Evolutionary conservation across 805 yeast genomes (phyloP), one percentile per base, ranked within the genome.

Genomic region (Saturnispora silvae): DNA sequence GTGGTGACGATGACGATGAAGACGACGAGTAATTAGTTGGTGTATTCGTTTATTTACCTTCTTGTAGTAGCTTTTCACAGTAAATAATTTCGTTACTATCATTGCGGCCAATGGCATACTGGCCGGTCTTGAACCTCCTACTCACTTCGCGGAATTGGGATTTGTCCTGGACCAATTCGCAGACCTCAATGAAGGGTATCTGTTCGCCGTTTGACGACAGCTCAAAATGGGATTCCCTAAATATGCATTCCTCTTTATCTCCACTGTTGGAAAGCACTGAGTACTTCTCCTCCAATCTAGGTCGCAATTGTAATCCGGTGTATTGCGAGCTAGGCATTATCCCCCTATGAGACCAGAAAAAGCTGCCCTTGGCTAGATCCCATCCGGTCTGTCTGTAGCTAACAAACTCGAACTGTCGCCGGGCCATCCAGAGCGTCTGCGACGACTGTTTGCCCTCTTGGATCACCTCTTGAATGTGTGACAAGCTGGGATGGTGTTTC

Each of bases 1-100:
- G 72, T 20, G 64, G 62, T 40, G 74, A 67, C 22, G 79, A 69
- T 19, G 39, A 29, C 18, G 38, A 34, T 9, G 37, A 35, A n/a
- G 39, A 36, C 18, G 38, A 35, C 27, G 32, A 29, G 30, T 33
- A 17, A 18, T 14, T 24, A 23, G 8, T 23, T 23, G 11, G 10
- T 23, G 25, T 8, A 23, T 8, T 23, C 25, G 25, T 23, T 23
- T 23, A 11, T 23, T 23, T 23, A 11, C 25, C 8, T n/a, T n/a
- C n/a, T n/a, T n/a, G n/a, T n/a, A n/a, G n/a, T n/a, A n/a, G n/a
- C n/a, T n/a, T n/a, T n/a, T n/a, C n/a, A n/a, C n/a, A n/a, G n/a
- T n/a, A n/a, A n/a, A n/a, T n/a, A n/a, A n/a, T n/a, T n/a, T n/a
- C n/a, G n/a, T n/a, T n/a, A n/a, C n/a, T n/a, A n/a, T n/a, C n/a